These are phyloP conservation scores for Sporobolomyces phaffii DNA, from an alignment of 768 basidiomycete species.

Conservation along the genomic window DNA sequence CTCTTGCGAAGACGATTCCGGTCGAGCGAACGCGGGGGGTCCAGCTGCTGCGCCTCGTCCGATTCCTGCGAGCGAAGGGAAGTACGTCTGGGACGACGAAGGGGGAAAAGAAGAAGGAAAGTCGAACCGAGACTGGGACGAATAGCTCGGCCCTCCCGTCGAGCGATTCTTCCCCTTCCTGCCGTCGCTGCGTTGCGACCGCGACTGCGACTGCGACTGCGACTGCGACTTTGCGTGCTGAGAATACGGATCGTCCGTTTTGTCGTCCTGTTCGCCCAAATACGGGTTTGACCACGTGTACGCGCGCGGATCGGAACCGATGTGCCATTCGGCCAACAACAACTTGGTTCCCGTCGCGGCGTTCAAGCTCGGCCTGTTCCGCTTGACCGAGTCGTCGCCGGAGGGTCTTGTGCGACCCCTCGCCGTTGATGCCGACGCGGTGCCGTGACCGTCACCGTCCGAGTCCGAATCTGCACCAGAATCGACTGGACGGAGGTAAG, in stretches of 20 bases:
- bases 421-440: no score
- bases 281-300: slow-evolving; percentile 38
- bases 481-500: slow-evolving; percentile 16
- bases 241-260: slow-evolving; percentile 1
- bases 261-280: slow-evolving; percentile 24
- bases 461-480: neutral
- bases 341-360: slow-evolving; percentile 18
- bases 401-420: no score
- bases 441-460: no score
- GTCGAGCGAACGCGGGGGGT: no score
- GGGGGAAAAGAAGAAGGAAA: slow-evolving; percentile 15
- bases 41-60: no score
- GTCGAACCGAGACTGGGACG: neutral
- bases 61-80: slow-evolving; percentile 12
- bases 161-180: neutral
- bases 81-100: slow-evolving; percentile 20
- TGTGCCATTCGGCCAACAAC: slow-evolving; percentile 34
- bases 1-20: slow-evolving; percentile 11
- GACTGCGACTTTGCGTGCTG: neutral
- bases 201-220: neutral
- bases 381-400: no score
- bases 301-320: slow-evolving; percentile 26
- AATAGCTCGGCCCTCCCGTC: neutral
- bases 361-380: slow-evolving; percentile 10
- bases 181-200: neutral